Evolutionary conservation across 2,329 filamentous ascomycete species (phyloP), one percentile per base, ranked within the genome.

Genomic region (Chlorencoelia australis): DNA sequence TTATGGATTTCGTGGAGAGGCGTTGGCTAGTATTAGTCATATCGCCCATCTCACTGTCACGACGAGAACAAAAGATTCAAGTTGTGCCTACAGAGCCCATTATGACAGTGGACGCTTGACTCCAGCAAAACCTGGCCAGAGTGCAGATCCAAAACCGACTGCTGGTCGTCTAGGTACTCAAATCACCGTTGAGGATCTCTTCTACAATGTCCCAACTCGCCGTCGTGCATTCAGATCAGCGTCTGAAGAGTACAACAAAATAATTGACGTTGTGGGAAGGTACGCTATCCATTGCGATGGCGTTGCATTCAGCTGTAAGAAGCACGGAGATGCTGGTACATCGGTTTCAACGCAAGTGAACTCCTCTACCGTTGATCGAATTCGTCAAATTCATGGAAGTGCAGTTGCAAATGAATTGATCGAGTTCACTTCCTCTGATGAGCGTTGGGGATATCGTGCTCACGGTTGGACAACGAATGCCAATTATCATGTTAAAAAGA

Each of bases 1-100:
- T 1, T 98, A 98, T 59, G 91, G 91, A n/a, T 98, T 98, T 55
- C 82, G 91, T 35, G 91, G 91, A 37, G 91, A 98, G 61, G 91
- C 91, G 3, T 65, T 98, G 37, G 91, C 91, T 10, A 96, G 91
- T 61, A 98, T 98, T 58, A 96, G 89, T 55, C 91, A 98, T 57
- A 95, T 98, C 51, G 89, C 93, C 21, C 93, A 98, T 64, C 69
- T 98, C 15, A 86, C 81, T 4, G 86, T 98, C 28, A 96, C 89
- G 1, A 98, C 93, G 6, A 93, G 87, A 58, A 96, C 88, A 1
- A 81, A 82, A 40, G 79, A 86, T 28, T 94, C 88, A 0, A 79
- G 76, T 48, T 83, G 86, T 60, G 91, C 91, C 11, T 98, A 84
- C 83, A 79, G 84, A 56, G 88, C 88, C 15, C 77, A 84, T 47